phyloP scores from a whole-genome alignment of 78 protist genomes.

The Dictyostelium capitatum region DNA sequence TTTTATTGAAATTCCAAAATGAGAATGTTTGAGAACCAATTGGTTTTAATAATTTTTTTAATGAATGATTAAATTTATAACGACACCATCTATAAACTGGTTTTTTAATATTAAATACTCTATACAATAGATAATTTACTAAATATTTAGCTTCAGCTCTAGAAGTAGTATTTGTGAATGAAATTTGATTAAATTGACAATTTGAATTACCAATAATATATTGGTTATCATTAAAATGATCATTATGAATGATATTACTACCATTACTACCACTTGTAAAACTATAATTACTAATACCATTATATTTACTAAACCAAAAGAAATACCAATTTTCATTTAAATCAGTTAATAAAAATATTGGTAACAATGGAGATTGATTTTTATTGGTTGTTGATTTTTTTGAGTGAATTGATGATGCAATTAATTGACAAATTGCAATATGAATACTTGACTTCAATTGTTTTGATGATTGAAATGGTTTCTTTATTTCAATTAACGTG shows the following conservation, averaged over 20 bases:
- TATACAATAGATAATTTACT: not conserved
- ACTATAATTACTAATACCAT: not conserved
- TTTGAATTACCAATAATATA: not conserved
- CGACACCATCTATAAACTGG: not conserved
- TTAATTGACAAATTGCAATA: not conserved
- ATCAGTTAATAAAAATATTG: not conserved
- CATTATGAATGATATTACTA: not conserved
- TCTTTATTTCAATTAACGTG: not conserved
- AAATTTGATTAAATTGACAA: not conserved
- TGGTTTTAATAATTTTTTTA: not conserved
- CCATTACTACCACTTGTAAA: no score
- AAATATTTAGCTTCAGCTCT: slow-evolving; percentile 2
- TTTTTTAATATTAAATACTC: not conserved
- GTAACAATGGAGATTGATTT: not conserved
- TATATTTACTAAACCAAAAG: slow-evolving; percentile 5
- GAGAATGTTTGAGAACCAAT: not conserved
- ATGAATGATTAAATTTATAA: not conserved
- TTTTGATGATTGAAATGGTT: not conserved
- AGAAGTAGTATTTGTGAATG: not conserved
- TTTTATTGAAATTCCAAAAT: not conserved
- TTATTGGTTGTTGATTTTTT: not conserved
- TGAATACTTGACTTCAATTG: not conserved
- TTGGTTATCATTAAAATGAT: not conserved
- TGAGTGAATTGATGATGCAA: not conserved
- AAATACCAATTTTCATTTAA: not conserved